Evolutionary conservation across 2,329 filamentous ascomycete species (phyloP), one percentile per base, ranked within the genome.

Genomic region (Fusarium sp.): DNA sequence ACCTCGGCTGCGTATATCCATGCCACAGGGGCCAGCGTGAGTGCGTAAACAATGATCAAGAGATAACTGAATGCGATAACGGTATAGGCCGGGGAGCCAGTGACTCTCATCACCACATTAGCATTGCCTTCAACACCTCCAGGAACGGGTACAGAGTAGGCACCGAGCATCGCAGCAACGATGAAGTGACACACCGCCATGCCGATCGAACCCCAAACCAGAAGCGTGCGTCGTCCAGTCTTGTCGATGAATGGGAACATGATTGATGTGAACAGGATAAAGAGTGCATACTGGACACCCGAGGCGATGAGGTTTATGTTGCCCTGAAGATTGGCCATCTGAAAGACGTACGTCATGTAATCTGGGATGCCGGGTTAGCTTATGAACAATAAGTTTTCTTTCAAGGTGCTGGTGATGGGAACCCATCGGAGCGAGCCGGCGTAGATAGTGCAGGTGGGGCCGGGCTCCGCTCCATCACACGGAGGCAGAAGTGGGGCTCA

Each of bases 61-160:
- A 88, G 86, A 76, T 91, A 92, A 0, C 89, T 91, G 71, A 87
- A 90, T 4, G 90, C 89, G 70, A 92, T 77, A 14, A 95, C 87
- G 12, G 87, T 91, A 70, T 89, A 89, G 9, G 90, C 91, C 1
- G 88, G 86, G 1, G 86, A 79, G 4, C 73, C 70, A 8, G 60
- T 61, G 40, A 72, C 67, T 62, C 67, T 68, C 45, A 71, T 73
- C 22, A 78, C 73, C 22, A 68, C 43, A 71, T 79, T 20, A 64
- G 74, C 65, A 65, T 87, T 87, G 25, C 82, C 86, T n/a, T 82
- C 80, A 3, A 88, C 84, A 22, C 82, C 80, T 27, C 82, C 80
- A 1, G 86, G 85, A 1, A 84, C 82, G 10, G 76, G 68, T 22
- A 77, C 66, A 61, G 86, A 86, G 66, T 85, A 83, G 7, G 79